Percentiles rank a stretch among this genome's conserved stretches.
Conservation (phyloP, 768 basidiomycete genomes). For the Mycena kentingensis region DNA sequence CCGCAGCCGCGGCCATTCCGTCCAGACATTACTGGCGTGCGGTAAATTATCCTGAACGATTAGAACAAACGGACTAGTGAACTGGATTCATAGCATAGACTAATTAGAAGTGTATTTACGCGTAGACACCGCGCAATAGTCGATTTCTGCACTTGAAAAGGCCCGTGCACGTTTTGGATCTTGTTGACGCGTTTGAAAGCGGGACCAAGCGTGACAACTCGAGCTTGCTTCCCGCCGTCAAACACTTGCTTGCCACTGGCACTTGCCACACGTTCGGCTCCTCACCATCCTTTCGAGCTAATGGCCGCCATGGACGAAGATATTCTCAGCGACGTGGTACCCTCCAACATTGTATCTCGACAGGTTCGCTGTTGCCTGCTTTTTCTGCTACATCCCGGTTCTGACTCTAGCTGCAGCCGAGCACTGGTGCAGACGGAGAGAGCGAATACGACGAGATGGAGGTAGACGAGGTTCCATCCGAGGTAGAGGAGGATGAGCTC, state of each 20-base stretch:
- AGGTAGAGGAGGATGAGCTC: conserved; percentile 57
- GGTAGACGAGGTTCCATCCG: conserved; percentile 64
- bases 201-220: no score
- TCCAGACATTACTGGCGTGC: conserved; percentile 15
- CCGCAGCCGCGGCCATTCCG: conserved; percentile 18
- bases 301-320: conserved; percentile 59
- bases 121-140: no score
- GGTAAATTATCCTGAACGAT: no score
- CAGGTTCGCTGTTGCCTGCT: conserved; percentile 61
- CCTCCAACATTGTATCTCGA: conserved; percentile 88
- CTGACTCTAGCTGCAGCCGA: conserved; percentile 39
- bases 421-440: conserved; percentile 73
- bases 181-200: no score
- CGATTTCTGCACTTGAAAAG: no score
- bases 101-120: neutral
- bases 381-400: conserved; percentile 1
- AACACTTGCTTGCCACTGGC: neutral
- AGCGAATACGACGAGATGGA: conserved; percentile 68
- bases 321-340: conserved; percentile 87
- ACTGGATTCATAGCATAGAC: no score
- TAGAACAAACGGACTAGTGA: neutral
- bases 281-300: neutral
- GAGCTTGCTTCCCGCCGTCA: neutral
- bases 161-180: no score
- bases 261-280: no score